Evolutionary conservation across 352 stramenopile genomes (phyloP).

Genomic region (Pythium biforme): DNA sequence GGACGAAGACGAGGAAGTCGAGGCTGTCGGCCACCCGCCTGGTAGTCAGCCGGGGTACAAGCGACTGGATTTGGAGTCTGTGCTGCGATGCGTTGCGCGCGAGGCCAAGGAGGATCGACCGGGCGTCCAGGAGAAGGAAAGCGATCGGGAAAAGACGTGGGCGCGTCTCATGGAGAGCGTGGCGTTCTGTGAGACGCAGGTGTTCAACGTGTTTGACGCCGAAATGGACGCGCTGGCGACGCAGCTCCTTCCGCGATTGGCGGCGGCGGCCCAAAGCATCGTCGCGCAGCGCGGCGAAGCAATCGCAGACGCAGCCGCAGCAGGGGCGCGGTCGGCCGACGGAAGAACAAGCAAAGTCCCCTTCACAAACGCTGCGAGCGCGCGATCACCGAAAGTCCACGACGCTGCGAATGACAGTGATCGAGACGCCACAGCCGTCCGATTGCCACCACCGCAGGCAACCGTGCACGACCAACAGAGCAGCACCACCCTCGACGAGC

Average conservation of each 20-base stretch:
- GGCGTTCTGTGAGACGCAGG: slow-evolving; percentile 35
- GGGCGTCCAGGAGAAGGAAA: neutral
- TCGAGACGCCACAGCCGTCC: too few relatives aligned
- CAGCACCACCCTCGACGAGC: neutral
- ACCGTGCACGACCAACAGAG: too few relatives aligned
- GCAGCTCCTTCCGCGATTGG: neutral
- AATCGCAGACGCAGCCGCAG: too few relatives aligned
- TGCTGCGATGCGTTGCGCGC: neutral
- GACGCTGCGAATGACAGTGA: too few relatives aligned
- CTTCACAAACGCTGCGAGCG: too few relatives aligned
- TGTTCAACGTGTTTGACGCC: slow-evolving; percentile 32
- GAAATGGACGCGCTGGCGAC: slow-evolving; percentile 22
- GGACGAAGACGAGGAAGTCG: neutral
- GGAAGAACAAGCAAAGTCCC: too few relatives aligned
- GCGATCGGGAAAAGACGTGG: slow-evolving; percentile 24
- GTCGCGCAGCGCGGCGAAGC: neutral
- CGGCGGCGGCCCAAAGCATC: neutral
- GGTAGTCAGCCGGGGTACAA: too few relatives aligned
- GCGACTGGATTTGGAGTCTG: slow-evolving; percentile 7
- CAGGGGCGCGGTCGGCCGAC: too few relatives aligned
- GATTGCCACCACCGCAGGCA: too few relatives aligned
- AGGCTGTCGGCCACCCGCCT: too few relatives aligned
- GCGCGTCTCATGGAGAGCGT: slow-evolving; percentile 38
- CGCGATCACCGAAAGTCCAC: too few relatives aligned
- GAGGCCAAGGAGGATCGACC: neutral